phyloP scores from a whole-genome alignment of 179 eudicot genomes.

The Sideroxylon spinosum region DNA sequence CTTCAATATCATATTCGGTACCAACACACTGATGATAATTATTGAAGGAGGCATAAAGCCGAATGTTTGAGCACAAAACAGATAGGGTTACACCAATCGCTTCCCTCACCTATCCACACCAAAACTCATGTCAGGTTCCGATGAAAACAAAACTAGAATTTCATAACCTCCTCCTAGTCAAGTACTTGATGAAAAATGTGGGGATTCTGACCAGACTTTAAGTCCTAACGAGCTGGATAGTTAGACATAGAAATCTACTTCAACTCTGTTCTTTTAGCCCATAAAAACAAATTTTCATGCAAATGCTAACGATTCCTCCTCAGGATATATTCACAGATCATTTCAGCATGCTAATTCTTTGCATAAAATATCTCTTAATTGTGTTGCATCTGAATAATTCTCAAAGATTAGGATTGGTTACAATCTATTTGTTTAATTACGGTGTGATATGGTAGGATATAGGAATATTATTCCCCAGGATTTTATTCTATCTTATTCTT shows the following conservation, averaged over 20 bases:
- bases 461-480: too few relatives aligned
- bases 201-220: not conserved
- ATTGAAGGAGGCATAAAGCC: slow-evolving; percentile 44
- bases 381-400: not conserved
- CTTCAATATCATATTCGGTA: slow-evolving; percentile 29
- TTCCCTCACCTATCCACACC: slow-evolving; percentile 79
- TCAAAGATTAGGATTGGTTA: too few relatives aligned
- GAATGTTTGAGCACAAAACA: slow-evolving; percentile 85
- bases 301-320: not conserved
- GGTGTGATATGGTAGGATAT: too few relatives aligned
- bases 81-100: slow-evolving; percentile 84
- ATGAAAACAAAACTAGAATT: not conserved
- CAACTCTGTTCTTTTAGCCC: not conserved
- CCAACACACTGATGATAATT: slow-evolving; percentile 27
- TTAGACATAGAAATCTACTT: not conserved
- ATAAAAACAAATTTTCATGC: not conserved
- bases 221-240: not conserved
- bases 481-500: too few relatives aligned
- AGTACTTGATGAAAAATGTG: slow-evolving; percentile 1
- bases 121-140: slow-evolving; percentile 10
- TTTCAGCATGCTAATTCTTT: not conserved
- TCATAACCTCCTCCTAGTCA: not conserved
- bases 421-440: too few relatives aligned
- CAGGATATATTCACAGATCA: not conserved
- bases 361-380: not conserved